phyloP scores from a whole-genome alignment of 1,284 basidiomycete genomes.

The Melampsora larici-populina region DNA sequence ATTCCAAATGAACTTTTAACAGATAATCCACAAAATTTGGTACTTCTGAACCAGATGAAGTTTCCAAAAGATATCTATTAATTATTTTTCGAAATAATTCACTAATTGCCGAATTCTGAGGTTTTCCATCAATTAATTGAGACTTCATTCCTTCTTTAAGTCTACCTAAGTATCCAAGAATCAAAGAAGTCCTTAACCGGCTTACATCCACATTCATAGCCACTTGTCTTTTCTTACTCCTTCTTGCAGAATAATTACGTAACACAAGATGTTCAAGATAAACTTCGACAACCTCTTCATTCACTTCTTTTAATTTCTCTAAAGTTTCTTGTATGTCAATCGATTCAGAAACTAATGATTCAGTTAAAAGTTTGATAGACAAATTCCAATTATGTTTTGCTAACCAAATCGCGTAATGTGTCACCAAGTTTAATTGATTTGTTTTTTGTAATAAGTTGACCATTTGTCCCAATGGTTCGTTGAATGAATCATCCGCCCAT shows the following conservation, averaged over 20 bases:
- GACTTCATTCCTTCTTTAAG: background rate
- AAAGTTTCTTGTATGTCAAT: conserved; percentile 15
- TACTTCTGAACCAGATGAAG: background rate
- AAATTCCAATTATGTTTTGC: conserved; percentile 65
- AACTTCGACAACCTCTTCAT: conserved; percentile 6
- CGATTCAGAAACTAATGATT: conserved; percentile 16
- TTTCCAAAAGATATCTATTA: conserved; percentile 8
- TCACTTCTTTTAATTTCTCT: conserved; percentile 24
- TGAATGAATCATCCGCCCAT: conserved; percentile 64
- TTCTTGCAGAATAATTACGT: background rate
- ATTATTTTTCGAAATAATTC: conserved; percentile 11
- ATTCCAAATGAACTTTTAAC: background rate
- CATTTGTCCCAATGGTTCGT: conserved; percentile 69
- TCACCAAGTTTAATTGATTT: conserved; percentile 63
- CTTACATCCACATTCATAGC: background rate
- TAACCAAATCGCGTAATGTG: conserved; percentile 77
- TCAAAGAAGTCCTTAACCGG: conserved; percentile 15
- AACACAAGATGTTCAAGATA: conserved; percentile 37
- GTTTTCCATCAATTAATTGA: background rate
- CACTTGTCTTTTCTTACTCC: background rate
- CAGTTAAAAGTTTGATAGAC: conserved; percentile 62
- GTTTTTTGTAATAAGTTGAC: conserved; percentile 64
- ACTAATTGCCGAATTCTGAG: background rate
- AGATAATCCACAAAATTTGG: conserved; percentile 27
- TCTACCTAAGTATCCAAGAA: conserved; percentile 27